Evolutionary conservation across 2,329 filamentous ascomycete genomes (phyloP), one percentile per base, ranked within the genome.

Genomic region (Penicillium sp.): DNA sequence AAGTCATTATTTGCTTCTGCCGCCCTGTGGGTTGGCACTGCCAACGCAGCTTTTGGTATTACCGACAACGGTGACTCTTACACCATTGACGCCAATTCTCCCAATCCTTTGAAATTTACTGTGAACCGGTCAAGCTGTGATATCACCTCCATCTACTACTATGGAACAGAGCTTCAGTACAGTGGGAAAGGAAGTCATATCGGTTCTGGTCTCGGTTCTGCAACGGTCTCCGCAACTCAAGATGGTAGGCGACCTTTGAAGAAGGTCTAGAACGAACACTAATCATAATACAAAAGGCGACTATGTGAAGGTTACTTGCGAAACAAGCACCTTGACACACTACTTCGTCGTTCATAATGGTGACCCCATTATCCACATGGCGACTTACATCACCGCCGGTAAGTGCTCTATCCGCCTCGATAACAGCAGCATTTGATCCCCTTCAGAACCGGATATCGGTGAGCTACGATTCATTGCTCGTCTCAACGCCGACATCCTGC

Each of bases 391-490:
- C 60, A 87, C 83, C 0, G 83, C 69, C 6, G 74, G 76, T 71
- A 56, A 63, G 69, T 68, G 9, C 21, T 54, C 45, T n/a, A 63
- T 15, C 45, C 57, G 48, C 5, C 31, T 49, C 52, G 15, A 1
- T 51, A 46, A 65, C 21, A 8, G 13, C 5, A 35, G 23, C 21
- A 19, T 11, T 64, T 62, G 19, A 59, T 44, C 0, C 4, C 13
- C 26, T 23, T 9, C 79, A 45, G 78, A 88, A 67, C 85, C 85
- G 2, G 71, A 71, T 7, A 76, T 87, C 19, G 86, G 86, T 45
- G 88, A 90, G 75, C 76, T 90, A 52, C 86, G 88, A 53, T 90
- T 84, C 76, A 88, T 90, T 66, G 84, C 86, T 56, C 85, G 87
- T 30, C 81, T 90, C 7, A 81, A 86, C 56, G 78, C 82, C 11